A percentile compares a stretch with the other conserved stretches of the same genome.
These are phyloP conservation scores for Coffea canephora DNA, from an alignment of 257 asterid species.

Conservation along the genomic window DNA sequence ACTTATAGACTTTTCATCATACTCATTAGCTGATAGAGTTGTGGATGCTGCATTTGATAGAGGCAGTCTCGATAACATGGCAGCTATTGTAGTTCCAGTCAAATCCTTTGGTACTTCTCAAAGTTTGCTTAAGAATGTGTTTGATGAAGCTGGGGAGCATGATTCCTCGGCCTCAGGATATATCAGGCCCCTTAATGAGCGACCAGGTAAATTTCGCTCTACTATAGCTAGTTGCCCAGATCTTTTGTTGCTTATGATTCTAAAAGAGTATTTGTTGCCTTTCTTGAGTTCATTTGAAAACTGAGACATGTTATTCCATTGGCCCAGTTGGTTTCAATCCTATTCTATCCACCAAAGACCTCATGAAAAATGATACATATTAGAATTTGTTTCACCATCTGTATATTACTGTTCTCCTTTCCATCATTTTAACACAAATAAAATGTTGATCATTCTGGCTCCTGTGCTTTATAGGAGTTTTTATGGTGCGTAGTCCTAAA, in stretches of 20 bases:
- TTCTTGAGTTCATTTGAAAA: not conserved
- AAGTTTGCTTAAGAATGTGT: conserved; percentile 27
- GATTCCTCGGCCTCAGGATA: conserved; percentile 50
- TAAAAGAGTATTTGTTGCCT: not conserved
- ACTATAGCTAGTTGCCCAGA: conserved; percentile 13
- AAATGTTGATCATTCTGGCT: not conserved
- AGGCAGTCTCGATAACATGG: conserved; percentile 93
- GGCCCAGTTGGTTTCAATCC: not conserved
- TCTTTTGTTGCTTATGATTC: not conserved
- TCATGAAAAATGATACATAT: not conserved
- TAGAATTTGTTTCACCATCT: not conserved
- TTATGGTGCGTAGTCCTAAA: too few species aligned
- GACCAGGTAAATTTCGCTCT: conserved; percentile 44
- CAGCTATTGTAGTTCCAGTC: conserved; percentile 68
- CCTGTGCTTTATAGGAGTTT: not conserved
- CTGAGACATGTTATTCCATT: not conserved
- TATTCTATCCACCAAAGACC: not conserved
- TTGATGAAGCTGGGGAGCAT: conserved; percentile 33
- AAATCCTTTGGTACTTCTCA: conserved; percentile 36
- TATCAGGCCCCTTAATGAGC: conserved; percentile 39
- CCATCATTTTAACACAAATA: not conserved
- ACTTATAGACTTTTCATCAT: conserved; percentile 51
- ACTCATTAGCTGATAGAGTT: conserved; percentile 80
- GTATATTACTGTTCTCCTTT: not conserved
- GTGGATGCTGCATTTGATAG: conserved; percentile 74